Evolutionary conservation across 2,329 filamentous ascomycete species (phyloP).

Genomic region (Ophiostoma montium): DNA sequence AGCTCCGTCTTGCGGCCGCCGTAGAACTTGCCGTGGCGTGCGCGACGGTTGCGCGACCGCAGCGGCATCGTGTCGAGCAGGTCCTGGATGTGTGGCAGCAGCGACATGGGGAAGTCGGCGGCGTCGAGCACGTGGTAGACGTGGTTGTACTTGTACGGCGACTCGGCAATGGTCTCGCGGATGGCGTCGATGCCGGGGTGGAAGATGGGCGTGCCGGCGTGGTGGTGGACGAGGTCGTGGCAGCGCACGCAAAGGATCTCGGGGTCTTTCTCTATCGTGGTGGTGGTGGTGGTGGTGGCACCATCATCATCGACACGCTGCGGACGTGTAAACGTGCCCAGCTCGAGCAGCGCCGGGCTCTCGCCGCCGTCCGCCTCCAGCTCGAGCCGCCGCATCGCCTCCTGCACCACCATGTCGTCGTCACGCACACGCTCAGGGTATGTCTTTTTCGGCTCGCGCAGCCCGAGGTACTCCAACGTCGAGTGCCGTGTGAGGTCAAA

Average conservation of each 20-base stretch:
- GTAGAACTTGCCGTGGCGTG: slow-evolving; percentile 50
- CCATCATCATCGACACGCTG: background rate
- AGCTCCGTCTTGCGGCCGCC: slow-evolving; percentile 59
- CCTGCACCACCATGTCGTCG: slow-evolving; percentile 30
- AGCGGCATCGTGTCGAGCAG: slow-evolving; percentile 59
- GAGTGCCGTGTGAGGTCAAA: slow-evolving; percentile 38
- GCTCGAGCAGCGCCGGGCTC: slow-evolving; percentile 1
- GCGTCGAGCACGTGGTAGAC: slow-evolving; percentile 93
- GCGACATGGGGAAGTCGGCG: slow-evolving; percentile 90
- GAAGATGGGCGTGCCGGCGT: slow-evolving; percentile 53
- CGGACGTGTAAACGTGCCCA: background rate
- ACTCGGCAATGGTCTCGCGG: slow-evolving; percentile 71
- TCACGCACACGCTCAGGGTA: background rate
- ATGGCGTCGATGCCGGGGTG: slow-evolving; percentile 74
- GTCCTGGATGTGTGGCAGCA: slow-evolving; percentile 62
- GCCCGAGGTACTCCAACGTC: slow-evolving; percentile 33
- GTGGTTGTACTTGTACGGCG: slow-evolving; percentile 80
- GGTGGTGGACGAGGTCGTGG: slow-evolving; percentile 67
- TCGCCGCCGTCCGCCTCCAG: slow-evolving; percentile 23
- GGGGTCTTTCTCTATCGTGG: background rate
- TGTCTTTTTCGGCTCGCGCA: slow-evolving; percentile 15
- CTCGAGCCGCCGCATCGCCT: slow-evolving; percentile 30
- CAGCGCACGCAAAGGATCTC: slow-evolving; percentile 73
- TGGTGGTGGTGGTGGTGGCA: background rate
- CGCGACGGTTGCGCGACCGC: slow-evolving; percentile 67